A percentile compares a stretch with the other conserved stretches of the same genome.
phyloP scores from a whole-genome alignment of 1,284 basidiomycete genomes.

The Coniferiporia weirii region DNA sequence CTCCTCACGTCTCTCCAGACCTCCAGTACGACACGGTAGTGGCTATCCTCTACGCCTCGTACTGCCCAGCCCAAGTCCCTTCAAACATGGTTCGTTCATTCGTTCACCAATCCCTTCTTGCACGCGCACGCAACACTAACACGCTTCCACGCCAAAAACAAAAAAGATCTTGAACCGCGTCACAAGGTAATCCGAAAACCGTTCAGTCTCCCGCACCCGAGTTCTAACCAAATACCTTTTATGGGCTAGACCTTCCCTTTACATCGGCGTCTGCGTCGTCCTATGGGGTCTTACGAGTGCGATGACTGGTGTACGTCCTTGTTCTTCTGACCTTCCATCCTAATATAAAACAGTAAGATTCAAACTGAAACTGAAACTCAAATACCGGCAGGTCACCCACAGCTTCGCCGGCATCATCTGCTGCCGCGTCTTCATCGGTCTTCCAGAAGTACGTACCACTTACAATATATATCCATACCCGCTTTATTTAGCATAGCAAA shows the following conservation, averaged over 20 bases:
- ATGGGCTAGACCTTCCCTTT: conserved; percentile 21
- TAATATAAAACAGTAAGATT: too few species aligned
- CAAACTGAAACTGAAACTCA: too few species aligned
- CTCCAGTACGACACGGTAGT: conserved; percentile 55
- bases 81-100: conserved; percentile 50
- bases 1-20: too few species aligned
- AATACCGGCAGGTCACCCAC: conserved; percentile 20
- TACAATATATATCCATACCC: background rate
- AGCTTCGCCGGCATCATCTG: conserved; percentile 24
- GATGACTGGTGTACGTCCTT: conserved; percentile 19
- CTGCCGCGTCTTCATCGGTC: conserved; percentile 24
- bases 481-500: too few species aligned
- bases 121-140: too few species aligned
- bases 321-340: background rate
- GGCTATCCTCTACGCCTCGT: conserved; percentile 55
- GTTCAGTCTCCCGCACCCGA: background rate
- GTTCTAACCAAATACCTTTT: too few species aligned
- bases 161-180: conserved; percentile 34
- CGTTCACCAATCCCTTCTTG: background rate
- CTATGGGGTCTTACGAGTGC: conserved; percentile 24
- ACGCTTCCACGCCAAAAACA: too few species aligned
- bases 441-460: conserved; percentile 22
- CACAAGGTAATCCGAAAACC: conserved; percentile 33
- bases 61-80: conserved; percentile 58
- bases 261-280: conserved; percentile 24